phyloP scores from a whole-genome alignment of 106 monocot genomes.

The Dendrobium nobile region DNA sequence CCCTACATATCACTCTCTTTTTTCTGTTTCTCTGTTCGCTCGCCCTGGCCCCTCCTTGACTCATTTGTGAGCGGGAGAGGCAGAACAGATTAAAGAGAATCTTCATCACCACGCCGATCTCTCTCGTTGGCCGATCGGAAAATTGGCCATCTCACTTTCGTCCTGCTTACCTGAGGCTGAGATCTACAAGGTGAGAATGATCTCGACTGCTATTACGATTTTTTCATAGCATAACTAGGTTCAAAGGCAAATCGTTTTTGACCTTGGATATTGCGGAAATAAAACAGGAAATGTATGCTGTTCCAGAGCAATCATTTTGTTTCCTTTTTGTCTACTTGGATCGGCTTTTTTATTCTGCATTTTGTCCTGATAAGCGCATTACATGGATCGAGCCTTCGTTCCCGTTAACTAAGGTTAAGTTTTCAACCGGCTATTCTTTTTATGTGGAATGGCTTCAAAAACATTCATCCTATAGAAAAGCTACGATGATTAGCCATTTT shows the following conservation, averaged over 20 bases:
- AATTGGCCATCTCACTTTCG: not conserved
- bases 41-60: too few relatives aligned
- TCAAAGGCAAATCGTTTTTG: not conserved
- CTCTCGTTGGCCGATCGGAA: not conserved
- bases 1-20: too few relatives aligned
- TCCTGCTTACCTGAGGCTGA: not conserved
- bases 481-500: not conserved
- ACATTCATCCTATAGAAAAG: not conserved
- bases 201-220: not conserved
- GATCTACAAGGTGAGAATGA: slow-evolving; percentile 3
- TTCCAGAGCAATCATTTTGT: not conserved
- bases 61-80: too few relatives aligned
- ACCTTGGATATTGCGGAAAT: not conserved
- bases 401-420: not conserved
- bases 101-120: not conserved
- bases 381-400: not conserved
- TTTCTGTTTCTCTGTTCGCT: too few relatives aligned
- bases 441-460: not conserved
- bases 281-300: not conserved
- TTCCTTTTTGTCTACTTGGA: not conserved
- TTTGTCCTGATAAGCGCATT: not conserved
- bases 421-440: not conserved
- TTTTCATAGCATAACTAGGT: not conserved
- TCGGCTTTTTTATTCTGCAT: not conserved
- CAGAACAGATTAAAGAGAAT: too few relatives aligned